phyloP scores from a whole-genome alignment of 75 land plant genomes.

The Cunninghamia lanceolata region DNA sequence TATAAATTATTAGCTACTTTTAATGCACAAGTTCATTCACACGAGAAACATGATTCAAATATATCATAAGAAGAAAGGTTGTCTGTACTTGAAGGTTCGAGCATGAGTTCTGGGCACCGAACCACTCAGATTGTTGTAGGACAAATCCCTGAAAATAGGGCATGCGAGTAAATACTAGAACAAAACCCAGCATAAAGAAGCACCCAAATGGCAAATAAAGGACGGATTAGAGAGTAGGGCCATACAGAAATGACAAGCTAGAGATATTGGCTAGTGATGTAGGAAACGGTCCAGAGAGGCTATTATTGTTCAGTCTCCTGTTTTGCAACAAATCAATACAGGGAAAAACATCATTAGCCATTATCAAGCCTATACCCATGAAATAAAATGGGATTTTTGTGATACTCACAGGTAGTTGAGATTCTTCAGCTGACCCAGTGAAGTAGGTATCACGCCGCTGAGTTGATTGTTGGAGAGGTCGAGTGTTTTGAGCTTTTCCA shows the following conservation, averaged over 20 bases:
- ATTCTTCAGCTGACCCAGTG: conserved; percentile 49
- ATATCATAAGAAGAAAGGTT: background rate
- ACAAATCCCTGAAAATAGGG: conserved; percentile 50
- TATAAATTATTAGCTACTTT: background rate
- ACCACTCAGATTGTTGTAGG: conserved; percentile 65
- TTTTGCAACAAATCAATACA: background rate
- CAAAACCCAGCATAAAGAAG: background rate
- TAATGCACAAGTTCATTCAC: background rate
- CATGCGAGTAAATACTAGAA: background rate
- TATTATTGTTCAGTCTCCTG: conserved; percentile 54
- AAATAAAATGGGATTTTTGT: background rate
- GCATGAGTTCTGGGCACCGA: conserved; percentile 49
- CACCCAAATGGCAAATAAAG: background rate
- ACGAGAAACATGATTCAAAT: background rate
- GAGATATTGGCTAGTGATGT: conserved; percentile 35
- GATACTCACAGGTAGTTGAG: conserved; percentile 49
- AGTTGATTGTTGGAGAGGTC: conserved; percentile 49
- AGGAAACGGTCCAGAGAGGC: conserved; percentile 47
- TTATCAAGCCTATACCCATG: background rate
- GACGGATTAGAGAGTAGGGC: background rate
- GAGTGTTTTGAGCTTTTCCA: conserved; percentile 35
- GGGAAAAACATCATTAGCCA: background rate
- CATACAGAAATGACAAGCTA: conserved; percentile 39
- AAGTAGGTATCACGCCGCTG: conserved; percentile 41
- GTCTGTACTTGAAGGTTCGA: conserved; percentile 48